Percentiles rank a stretch among this genome's conserved stretches.
These are phyloP conservation scores for Chalciporus piperatus DNA, from an alignment of 768 basidiomycete genomes.

Conservation along the genomic window DNA sequence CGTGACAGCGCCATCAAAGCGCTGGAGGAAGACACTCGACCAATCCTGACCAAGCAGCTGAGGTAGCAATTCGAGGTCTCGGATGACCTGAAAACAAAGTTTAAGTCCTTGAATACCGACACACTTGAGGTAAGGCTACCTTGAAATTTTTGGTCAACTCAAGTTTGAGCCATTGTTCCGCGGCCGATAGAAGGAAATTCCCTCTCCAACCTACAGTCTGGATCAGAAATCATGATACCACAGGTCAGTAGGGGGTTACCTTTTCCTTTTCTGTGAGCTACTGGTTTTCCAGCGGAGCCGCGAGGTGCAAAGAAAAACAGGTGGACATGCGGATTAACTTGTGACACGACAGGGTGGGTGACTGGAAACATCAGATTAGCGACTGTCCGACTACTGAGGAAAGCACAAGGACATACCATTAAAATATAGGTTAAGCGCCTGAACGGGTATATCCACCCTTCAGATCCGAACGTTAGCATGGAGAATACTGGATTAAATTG, in stretches of 20 bases:
- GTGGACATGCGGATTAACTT: conserved; percentile 91
- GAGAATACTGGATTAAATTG: not conserved
- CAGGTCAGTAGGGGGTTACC: conserved; percentile 37
- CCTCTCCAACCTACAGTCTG: conserved; percentile 78
- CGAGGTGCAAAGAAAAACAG: conserved; percentile 92
- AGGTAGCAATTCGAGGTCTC: conserved; percentile 95
- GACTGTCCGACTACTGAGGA: not conserved
- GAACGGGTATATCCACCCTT: conserved; percentile 93
- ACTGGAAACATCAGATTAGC: conserved; percentile 41
- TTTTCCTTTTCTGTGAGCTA: conserved; percentile 92
- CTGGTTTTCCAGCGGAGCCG: conserved; percentile 88
- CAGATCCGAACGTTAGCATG: not conserved
- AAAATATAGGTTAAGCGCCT: conserved; percentile 84
- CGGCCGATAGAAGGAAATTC: conserved; percentile 87
- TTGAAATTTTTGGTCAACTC: conserved; percentile 97
- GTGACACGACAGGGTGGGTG: conserved; percentile 90
- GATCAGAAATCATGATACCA: not conserved
- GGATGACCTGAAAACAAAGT: conserved; percentile 60
- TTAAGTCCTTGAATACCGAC: not conserved
- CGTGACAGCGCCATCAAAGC: conserved; percentile 88
- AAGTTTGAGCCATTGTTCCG: conserved; percentile 92
- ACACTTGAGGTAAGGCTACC: conserved; percentile 29
- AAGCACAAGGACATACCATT: conserved; percentile 49
- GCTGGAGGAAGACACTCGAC: conserved; percentile 94
- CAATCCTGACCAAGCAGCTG: conserved; percentile 91